A percentile compares a stretch with the other conserved stretches of the same genome.
Evolutionary conservation across 1,284 basidiomycete genomes (phyloP).

Genomic region (Cryptococcus floricola): DNA sequence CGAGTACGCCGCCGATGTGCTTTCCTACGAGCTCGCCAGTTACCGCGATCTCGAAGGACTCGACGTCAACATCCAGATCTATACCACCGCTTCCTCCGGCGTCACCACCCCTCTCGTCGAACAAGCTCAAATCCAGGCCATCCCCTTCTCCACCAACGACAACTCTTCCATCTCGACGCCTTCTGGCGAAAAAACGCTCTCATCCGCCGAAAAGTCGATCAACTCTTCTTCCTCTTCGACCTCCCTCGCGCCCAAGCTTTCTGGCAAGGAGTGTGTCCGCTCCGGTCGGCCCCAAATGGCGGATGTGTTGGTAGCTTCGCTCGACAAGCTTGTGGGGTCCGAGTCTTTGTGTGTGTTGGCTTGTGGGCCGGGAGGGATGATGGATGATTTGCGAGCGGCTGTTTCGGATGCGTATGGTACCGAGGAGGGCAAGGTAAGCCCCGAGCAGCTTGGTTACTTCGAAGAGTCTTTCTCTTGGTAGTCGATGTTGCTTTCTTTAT

Average conservation of each 20-base stretch:
- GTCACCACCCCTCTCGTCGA: neutral
- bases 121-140: neutral
- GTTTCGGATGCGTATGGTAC: slow-evolving; percentile 19
- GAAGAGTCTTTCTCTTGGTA: slow-evolving; percentile 36
- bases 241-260: neutral
- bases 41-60: neutral
- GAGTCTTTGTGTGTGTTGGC: slow-evolving; percentile 26
- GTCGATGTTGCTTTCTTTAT: too few relatives aligned
- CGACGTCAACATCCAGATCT: slow-evolving; percentile 14
- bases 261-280: neutral
- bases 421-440: slow-evolving; percentile 11
- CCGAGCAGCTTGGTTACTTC: slow-evolving; percentile 25
- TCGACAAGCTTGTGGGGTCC: slow-evolving; percentile 7
- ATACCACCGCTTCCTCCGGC: slow-evolving; percentile 1
- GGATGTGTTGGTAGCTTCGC: slow-evolving; percentile 7
- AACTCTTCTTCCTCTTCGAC: neutral
- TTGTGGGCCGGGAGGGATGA: slow-evolving; percentile 35
- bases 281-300: slow-evolving; percentile 23
- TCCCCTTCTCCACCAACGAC: neutral
- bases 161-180: neutral
- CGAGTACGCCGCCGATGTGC: slow-evolving; percentile 26
- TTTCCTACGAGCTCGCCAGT: slow-evolving; percentile 18
- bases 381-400: slow-evolving; percentile 27
- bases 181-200: neutral
- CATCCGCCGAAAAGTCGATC: neutral